A percentile compares a stretch with the other conserved stretches of the same genome.
Evolutionary conservation across 2,329 filamentous ascomycete genomes (phyloP).

Genomic region (Neurospora sp.): DNA sequence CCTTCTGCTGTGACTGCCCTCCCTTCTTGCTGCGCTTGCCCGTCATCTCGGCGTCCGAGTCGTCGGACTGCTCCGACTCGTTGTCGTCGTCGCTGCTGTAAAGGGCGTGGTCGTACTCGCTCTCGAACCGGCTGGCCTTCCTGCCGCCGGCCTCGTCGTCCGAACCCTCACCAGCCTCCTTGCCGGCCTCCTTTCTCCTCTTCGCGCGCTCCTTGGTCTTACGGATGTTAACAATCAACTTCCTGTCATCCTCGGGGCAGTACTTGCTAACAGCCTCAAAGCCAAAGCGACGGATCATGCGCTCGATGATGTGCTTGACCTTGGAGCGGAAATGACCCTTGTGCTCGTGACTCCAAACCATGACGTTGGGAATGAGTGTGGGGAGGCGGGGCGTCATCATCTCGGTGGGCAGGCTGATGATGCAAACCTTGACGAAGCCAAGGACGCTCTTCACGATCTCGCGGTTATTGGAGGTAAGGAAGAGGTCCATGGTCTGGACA

Average conservation of each 20-base stretch:
- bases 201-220: constrained; percentile 90
- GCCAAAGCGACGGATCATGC: constrained; percentile 86
- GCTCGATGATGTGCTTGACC: constrained; percentile 95
- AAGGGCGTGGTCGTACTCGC: constrained; percentile 91
- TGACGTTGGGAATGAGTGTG: constrained; percentile 76
- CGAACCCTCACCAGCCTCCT: constrained; percentile 47
- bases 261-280: constrained; percentile 68
- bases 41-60: constrained; percentile 49
- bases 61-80: constrained; percentile 51
- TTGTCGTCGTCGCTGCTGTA: constrained; percentile 61
- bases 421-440: constrained; percentile 92
- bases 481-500: constrained; percentile 90
- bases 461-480: constrained; percentile 90
- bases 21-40: constrained; percentile 35
- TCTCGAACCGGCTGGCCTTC: constrained; percentile 63
- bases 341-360: constrained; percentile 96
- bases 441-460: constrained; percentile 93
- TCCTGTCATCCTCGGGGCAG: constrained; percentile 78
- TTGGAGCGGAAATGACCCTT: constrained; percentile 95
- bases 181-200: constrained; percentile 68
- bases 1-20: constrained; percentile 39
- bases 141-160: constrained; percentile 39
- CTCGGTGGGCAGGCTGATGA: constrained; percentile 72
- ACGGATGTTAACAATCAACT: constrained; percentile 86
- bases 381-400: constrained; percentile 70